Evolutionary conservation across 2,329 filamentous ascomycete species (phyloP).

Genomic region (Chaetomiaceae sp.): DNA sequence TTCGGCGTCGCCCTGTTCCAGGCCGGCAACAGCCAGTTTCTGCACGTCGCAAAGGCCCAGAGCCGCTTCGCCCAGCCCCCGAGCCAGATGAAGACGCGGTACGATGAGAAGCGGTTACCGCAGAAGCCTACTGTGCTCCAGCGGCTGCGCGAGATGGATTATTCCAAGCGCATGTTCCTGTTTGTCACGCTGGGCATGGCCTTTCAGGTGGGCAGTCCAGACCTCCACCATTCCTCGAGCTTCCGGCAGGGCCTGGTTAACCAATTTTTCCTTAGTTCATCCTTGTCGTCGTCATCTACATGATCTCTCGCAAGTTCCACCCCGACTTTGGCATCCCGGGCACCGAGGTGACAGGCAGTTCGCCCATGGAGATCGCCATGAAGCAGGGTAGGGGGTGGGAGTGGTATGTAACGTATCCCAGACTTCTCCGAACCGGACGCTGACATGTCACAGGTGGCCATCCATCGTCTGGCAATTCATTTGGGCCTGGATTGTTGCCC

Average conservation of each 20-base stretch:
- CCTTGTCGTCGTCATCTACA: conserved; percentile 55
- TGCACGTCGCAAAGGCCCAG: conserved; percentile 54
- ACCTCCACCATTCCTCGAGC: background rate
- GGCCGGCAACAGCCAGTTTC: conserved; percentile 57
- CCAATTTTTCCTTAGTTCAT: conserved; percentile 43
- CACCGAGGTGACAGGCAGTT: conserved; percentile 54
- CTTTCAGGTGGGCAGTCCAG: conserved; percentile 44
- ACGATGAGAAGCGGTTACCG: conserved; percentile 19
- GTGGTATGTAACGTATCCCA: conserved; percentile 42
- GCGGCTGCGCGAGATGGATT: conserved; percentile 26
- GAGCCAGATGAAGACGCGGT: conserved; percentile 19
- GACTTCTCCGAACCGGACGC: background rate
- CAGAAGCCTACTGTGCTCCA: conserved; percentile 12
- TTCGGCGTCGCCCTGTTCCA: conserved; percentile 63
- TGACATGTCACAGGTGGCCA: conserved; percentile 44
- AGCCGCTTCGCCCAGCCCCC: conserved; percentile 29
- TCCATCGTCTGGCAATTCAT: conserved; percentile 60
- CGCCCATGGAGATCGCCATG: conserved; percentile 43
- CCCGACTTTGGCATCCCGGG: conserved; percentile 54
- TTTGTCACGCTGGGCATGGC: conserved; percentile 50
- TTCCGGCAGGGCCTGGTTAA: background rate
- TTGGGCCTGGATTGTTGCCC: conserved; percentile 59
- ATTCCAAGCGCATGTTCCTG: conserved; percentile 43
- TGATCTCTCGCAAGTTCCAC: conserved; percentile 63
- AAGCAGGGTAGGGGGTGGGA: conserved; percentile 55